Percentiles rank a stretch among this genome's conserved stretches.
phyloP scores from a whole-genome alignment of 1,284 basidiomycete genomes.

The Sanghuangporus baumii region DNA sequence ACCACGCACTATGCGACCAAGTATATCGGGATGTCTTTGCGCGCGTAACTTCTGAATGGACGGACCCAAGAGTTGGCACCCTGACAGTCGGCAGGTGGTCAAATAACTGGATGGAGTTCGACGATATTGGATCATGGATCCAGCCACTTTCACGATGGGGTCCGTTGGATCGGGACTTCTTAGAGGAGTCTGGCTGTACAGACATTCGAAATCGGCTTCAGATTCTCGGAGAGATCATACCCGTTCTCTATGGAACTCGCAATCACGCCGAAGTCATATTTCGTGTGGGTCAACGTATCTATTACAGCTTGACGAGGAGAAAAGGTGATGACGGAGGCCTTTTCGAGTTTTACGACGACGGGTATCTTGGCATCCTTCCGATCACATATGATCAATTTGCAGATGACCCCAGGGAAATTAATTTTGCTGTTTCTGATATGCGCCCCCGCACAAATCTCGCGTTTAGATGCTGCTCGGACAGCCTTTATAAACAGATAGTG shows the following conservation, averaged over 20 bases:
- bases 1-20: neutral
- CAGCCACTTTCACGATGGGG: conserved; percentile 8
- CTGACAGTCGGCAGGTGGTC: neutral
- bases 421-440: neutral
- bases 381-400: neutral
- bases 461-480: neutral
- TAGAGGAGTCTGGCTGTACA: neutral
- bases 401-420: neutral
- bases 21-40: neutral
- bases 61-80: neutral
- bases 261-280: conserved; percentile 6
- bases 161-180: neutral
- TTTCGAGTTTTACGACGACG: neutral
- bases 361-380: neutral
- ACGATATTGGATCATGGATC: neutral
- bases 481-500: neutral
- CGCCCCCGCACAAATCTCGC: neutral
- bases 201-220: neutral
- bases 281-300: conserved; percentile 4
- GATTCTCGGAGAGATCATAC: conserved; percentile 1
- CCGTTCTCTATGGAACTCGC: neutral
- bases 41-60: neutral
- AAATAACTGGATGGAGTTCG: conserved; percentile 5
- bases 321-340: neutral
- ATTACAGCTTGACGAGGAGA: neutral